Conservation (phyloP, 192 early-diverging fungal species). For the Gigaspora rosea region DNA sequence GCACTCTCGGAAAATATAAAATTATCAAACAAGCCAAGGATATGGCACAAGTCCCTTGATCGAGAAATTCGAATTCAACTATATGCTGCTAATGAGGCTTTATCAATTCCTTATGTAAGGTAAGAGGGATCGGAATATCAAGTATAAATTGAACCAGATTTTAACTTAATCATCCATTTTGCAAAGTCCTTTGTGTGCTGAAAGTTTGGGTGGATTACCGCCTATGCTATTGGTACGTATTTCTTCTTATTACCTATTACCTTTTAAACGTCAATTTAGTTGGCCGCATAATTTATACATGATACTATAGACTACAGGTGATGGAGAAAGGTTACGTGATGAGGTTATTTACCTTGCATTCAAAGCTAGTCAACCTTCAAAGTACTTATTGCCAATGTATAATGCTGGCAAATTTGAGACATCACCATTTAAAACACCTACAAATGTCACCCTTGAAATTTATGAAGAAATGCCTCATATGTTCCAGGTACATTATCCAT, state of each 20-base stretch:
- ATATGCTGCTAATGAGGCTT: constrained; percentile 47
- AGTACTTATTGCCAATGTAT: background rate
- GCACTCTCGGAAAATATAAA: constrained; percentile 25
- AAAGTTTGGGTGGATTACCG: constrained; percentile 41
- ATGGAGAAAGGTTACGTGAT: constrained; percentile 50
- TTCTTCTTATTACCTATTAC: too few relatives aligned
- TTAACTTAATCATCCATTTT: constrained; percentile 31
- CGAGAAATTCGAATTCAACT: constrained; percentile 44
- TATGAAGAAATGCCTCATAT: constrained; percentile 59
- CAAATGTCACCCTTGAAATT: constrained; percentile 42
- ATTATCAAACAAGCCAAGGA: constrained; percentile 3
- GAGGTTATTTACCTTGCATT: constrained; percentile 50
- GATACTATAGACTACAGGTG: constrained; percentile 42
- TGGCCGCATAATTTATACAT: too few relatives aligned
- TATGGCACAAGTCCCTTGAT: constrained; percentile 31
- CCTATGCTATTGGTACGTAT: constrained; percentile 46
- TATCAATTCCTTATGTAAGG: constrained; percentile 48
- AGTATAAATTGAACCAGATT: too few relatives aligned
- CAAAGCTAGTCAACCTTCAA: constrained; percentile 35
- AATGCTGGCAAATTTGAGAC: background rate
- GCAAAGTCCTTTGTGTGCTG: constrained; percentile 19
- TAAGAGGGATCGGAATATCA: too few relatives aligned
- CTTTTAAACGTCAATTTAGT: too few relatives aligned
- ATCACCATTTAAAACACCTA: constrained; percentile 23
- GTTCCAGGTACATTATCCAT: constrained; percentile 36